phyloP scores from a whole-genome alignment of 2,329 filamentous ascomycete species.

The Domatiomyces catenatus region DNA sequence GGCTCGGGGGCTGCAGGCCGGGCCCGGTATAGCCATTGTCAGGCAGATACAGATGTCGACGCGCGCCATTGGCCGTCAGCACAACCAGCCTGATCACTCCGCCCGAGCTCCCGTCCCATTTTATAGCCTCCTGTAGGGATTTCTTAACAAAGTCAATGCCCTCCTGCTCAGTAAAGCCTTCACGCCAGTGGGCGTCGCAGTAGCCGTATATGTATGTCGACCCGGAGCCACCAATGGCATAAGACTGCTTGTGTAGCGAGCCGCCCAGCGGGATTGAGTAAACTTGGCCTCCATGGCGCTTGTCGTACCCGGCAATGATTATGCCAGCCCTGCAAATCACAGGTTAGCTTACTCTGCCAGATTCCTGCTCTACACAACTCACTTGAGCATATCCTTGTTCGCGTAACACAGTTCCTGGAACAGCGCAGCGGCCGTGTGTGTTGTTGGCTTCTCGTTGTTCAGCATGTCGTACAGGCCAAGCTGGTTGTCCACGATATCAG shows the following conservation, averaged over 20 bases:
- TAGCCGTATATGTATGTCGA: constrained; percentile 99
- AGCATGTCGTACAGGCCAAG: constrained; percentile 80
- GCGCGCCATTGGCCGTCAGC: constrained; percentile 72
- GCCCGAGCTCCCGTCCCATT: constrained; percentile 97
- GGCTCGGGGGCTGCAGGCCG: constrained; percentile 31
- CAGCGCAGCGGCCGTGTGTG: constrained; percentile 83
- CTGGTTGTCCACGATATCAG: constrained; percentile 95
- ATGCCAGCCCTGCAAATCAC: constrained; percentile 60
- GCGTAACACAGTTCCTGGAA: constrained; percentile 97
- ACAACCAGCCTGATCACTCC: constrained; percentile 98
- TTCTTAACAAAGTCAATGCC: constrained; percentile 88
- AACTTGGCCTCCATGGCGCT: constrained; percentile 86
- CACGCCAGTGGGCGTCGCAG: constrained; percentile 90
- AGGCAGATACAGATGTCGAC: constrained; percentile 88
- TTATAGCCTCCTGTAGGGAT: constrained; percentile 84
- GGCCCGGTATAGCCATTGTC: constrained; percentile 75
- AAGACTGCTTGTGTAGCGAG: constrained; percentile 92
- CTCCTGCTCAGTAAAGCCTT: constrained; percentile 83
- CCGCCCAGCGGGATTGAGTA: constrained; percentile 95
- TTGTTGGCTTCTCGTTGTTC: constrained; percentile 81
- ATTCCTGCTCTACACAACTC: constrained; percentile 22
- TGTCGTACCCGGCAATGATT: constrained; percentile 97
- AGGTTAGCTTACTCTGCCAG: background rate
- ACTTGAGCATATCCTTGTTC: constrained; percentile 91
- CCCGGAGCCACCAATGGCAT: constrained; percentile 88